Evolutionary conservation across 2,329 filamentous ascomycete genomes (phyloP).

Genomic region (Clathrospora elynae): DNA sequence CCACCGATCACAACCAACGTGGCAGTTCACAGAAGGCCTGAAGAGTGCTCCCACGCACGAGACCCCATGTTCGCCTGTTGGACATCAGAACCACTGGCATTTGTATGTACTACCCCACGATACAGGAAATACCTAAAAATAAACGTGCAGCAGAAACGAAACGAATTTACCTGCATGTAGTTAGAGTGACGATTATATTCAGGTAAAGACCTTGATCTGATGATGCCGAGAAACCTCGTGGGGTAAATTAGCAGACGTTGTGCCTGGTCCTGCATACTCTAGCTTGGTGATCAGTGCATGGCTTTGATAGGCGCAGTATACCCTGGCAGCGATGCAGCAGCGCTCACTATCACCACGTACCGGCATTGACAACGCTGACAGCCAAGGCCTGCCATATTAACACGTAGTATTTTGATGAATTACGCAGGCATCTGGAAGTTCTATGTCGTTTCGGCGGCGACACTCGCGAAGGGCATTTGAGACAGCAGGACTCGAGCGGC

Average conservation of each 20-base stretch:
- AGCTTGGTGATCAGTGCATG: slow-evolving; percentile 10
- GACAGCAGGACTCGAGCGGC: slow-evolving; percentile 4
- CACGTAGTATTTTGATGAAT: slow-evolving; percentile 17
- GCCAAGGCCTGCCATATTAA: slow-evolving; percentile 17
- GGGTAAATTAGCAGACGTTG: slow-evolving; percentile 28
- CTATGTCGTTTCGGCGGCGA: slow-evolving; percentile 14
- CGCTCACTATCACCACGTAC: slow-evolving; percentile 18
- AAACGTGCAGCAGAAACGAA: slow-evolving; percentile 34
- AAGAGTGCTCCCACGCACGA: slow-evolving; percentile 14
- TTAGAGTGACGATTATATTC: slow-evolving; percentile 16
- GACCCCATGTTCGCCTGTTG: slow-evolving; percentile 18
- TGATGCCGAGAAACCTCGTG: slow-evolving; percentile 14
- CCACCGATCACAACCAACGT: slow-evolving; percentile 21
- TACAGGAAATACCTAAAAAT: slow-evolving; percentile 37
- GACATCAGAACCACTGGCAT: slow-evolving; percentile 8
- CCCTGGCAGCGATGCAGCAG: slow-evolving; percentile 20
- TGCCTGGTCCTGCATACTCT: slow-evolving; percentile 24
- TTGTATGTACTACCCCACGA: slow-evolving; percentile 19
- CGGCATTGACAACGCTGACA: slow-evolving; percentile 23
- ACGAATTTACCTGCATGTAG: slow-evolving; percentile 26
- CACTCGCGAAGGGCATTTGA: neutral
- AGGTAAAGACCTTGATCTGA: slow-evolving; percentile 24
- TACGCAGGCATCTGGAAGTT: slow-evolving; percentile 19
- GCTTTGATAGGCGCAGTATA: slow-evolving; percentile 18
- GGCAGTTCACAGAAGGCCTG: slow-evolving; percentile 14